Evolutionary conservation across 345 rosid species (phyloP), one percentile per base, ranked within the genome.

Genomic region (Pistacia vera): DNA sequence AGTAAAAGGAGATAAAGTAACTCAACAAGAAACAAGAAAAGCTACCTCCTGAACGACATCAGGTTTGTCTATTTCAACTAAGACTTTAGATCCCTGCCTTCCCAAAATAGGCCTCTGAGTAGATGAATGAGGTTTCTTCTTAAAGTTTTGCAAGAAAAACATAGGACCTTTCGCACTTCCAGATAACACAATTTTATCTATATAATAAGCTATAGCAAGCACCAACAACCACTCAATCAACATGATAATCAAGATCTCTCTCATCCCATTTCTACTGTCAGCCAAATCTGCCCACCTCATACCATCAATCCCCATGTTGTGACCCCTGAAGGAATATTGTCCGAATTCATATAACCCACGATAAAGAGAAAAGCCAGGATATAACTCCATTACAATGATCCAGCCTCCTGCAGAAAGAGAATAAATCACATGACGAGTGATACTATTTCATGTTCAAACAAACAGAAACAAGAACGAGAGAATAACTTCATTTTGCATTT

Each of bases 261-360:
- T 83, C 94, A 93, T 84, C 79, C 90, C 89, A 74, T 89, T 91
- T 75, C 46, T 16, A 49, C 90, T 86, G 46, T 88, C 86, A 78
- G 80, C 83, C 63, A 95, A 75, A 84, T 92, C 65, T 59, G 77
- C 36, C 99, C 98, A 93, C 51, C 55, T 83, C 92, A 95, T 92
- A 61, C 99, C 98, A 79, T 80, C 59, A 7, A 79, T 92, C 44
- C 91, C 93, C 79, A 81, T 82, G 52, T 71, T 71, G 84, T 74
- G 72, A 20, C 90, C 96, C 1, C 6, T 64, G 44, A 87, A 80
- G 57, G 98, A 72, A 75, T 85, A 90, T 56, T 83, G 85, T 0
- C 90, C 83, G 30, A 95, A 88, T 82, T 95, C 97, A 14, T 93
- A 95, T 72, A 95, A 68, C n/a, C 99, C 98, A 56, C 98, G 98